Evolutionary conservation across 305 asterid species (phyloP).

Genomic region (Nicotiana rustica): DNA sequence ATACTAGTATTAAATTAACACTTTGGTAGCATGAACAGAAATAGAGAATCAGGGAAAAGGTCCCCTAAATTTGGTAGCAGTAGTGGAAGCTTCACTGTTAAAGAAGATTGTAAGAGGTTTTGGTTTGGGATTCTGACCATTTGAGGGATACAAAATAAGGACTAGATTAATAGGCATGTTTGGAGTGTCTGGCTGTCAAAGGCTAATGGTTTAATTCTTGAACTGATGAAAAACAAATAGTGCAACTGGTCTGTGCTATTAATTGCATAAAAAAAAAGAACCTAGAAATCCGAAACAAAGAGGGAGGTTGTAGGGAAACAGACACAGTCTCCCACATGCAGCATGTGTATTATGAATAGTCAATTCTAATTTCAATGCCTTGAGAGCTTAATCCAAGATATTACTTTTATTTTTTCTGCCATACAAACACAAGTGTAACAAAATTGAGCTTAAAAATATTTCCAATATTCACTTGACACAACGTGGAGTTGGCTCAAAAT

Average conservation of each 20-base stretch:
- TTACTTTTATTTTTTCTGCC: slow-evolving; percentile 46
- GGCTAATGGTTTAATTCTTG: slow-evolving; percentile 47
- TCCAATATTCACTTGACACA: neutral
- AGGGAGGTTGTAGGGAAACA: slow-evolving; percentile 36
- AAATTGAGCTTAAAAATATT: neutral
- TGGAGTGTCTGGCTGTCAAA: slow-evolving; percentile 40
- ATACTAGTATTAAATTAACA: slow-evolving; percentile 17
- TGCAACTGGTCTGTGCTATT: slow-evolving; percentile 30
- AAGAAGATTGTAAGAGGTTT: slow-evolving; percentile 35
- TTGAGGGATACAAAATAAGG: slow-evolving; percentile 37
- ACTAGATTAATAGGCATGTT: neutral
- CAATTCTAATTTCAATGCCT: slow-evolving; percentile 46
- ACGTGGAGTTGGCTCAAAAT: slow-evolving; percentile 16
- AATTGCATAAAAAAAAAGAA: slow-evolving; percentile 28
- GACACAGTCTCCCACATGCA: slow-evolving; percentile 72
- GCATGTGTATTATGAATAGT: slow-evolving; percentile 71
- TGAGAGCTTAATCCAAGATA: slow-evolving; percentile 64
- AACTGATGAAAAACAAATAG: slow-evolving; percentile 43
- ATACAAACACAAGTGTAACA: neutral
- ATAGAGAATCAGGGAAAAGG: slow-evolving; percentile 13
- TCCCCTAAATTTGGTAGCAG: slow-evolving; percentile 29
- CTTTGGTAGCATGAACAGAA: slow-evolving; percentile 16
- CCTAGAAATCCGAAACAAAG: slow-evolving; percentile 45
- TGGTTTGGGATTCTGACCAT: slow-evolving; percentile 37
- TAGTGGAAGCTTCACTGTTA: slow-evolving; percentile 51